Percentiles rank a stretch among this genome's conserved stretches.
Conservation (phyloP, 345 rosid species). For the Eutrema japonicum region DNA sequence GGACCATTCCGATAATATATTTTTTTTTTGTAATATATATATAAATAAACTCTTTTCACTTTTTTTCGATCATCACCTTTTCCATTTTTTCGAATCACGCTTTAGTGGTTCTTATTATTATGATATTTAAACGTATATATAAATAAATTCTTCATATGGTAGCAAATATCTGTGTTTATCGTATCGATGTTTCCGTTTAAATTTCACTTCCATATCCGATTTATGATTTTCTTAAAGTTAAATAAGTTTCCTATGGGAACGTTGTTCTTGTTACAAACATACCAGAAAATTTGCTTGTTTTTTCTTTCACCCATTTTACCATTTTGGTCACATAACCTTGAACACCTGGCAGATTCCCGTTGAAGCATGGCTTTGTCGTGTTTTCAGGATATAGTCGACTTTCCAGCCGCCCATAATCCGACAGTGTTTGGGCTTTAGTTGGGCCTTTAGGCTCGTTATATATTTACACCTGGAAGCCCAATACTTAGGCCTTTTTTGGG, state of each 20-base stretch:
- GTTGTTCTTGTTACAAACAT: constrained; percentile 11
- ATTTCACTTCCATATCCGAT: background rate
- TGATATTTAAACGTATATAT: background rate
- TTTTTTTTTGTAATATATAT: background rate
- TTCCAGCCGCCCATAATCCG: constrained; percentile 9
- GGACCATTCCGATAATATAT: constrained; percentile 27
- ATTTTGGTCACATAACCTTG: constrained; percentile 9
- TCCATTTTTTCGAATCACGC: constrained; percentile 3
- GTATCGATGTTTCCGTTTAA: background rate
- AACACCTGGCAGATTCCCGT: constrained; percentile 45
- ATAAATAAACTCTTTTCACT: background rate
- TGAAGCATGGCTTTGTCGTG: constrained; percentile 40
- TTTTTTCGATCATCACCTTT: constrained; percentile 23
- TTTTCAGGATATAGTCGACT: constrained; percentile 42
- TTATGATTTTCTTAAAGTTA: background rate
- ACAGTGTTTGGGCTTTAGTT: constrained; percentile 29
- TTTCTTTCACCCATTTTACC: constrained; percentile 4
- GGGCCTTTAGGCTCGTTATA: background rate
- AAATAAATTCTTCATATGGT: constrained; percentile 4
- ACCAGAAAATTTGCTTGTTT: background rate
- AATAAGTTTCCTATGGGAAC: background rate
- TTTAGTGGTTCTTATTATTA: background rate
- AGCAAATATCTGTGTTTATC: constrained; percentile 11
- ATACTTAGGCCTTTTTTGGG: background rate
- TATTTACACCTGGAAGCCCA: constrained; percentile 11